phyloP scores from a whole-genome alignment of 148 eudicot genomes.

The Rhododendron ferrugineum region DNA sequence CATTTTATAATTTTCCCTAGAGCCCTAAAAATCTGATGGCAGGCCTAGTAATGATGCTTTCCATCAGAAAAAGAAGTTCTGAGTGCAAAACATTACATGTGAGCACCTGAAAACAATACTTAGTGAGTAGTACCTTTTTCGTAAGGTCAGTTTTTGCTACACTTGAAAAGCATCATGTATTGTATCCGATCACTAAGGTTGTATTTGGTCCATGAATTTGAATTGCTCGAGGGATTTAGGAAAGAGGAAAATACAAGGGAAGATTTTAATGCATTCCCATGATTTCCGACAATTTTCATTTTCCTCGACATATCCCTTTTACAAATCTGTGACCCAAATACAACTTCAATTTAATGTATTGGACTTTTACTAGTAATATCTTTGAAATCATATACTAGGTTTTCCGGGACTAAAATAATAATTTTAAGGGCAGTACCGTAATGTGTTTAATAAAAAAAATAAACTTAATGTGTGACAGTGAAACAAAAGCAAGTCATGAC shows the following conservation, averaged over 20 bases:
- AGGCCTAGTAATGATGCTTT: too few relatives aligned
- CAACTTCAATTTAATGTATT: neutral
- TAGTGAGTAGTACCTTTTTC: too few relatives aligned
- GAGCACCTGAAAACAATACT: too few relatives aligned
- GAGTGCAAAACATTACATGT: too few relatives aligned
- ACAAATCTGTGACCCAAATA: neutral
- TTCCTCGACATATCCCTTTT: neutral
- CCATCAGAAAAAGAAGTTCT: too few relatives aligned
- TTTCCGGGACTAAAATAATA: neutral
- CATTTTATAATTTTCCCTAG: too few relatives aligned
- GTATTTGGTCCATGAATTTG: neutral
- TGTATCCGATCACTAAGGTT: neutral
- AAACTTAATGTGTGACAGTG: neutral
- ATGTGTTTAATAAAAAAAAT: neutral
- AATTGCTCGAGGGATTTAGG: neutral
- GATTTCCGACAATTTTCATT: neutral
- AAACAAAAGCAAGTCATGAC: neutral
- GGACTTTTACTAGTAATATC: too few relatives aligned
- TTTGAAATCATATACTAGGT: neutral
- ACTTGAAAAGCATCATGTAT: neutral
- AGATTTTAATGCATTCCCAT: neutral
- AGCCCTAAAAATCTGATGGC: too few relatives aligned
- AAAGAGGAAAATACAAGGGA: neutral
- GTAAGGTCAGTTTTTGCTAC: neutral
- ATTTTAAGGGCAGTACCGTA: neutral